Evolutionary conservation across 2,329 filamentous ascomycete genomes (phyloP).

Genomic region (Cadophora sp.): DNA sequence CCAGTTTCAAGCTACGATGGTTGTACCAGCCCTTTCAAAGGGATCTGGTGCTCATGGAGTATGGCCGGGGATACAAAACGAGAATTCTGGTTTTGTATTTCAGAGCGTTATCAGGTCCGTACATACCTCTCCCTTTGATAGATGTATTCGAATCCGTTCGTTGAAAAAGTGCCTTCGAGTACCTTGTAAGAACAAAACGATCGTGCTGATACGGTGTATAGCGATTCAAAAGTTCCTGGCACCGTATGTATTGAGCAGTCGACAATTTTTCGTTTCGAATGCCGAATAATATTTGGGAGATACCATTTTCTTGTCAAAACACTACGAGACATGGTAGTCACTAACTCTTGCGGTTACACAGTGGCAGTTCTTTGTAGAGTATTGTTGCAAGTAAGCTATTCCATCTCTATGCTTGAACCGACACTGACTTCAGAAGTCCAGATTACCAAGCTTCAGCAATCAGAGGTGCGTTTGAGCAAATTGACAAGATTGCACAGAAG

Average conservation of each 20-base stretch:
- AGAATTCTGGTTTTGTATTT: conserved; percentile 28
- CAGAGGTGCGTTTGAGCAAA: conserved; percentile 21
- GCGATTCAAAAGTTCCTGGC: conserved; percentile 33
- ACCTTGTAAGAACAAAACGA: neutral
- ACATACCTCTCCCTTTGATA: neutral
- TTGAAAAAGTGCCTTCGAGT: neutral
- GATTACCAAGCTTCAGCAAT: conserved; percentile 30
- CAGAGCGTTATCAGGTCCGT: conserved; percentile 32
- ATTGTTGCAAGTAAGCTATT: conserved; percentile 35
- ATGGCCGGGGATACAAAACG: conserved; percentile 35
- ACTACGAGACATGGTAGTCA: too few relatives aligned
- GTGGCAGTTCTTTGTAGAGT: conserved; percentile 37
- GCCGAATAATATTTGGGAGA: too few relatives aligned
- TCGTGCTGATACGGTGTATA: neutral
- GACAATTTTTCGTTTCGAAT: too few relatives aligned
- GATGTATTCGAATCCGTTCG: neutral
- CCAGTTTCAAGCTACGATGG: conserved; percentile 34
- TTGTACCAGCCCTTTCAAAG: conserved; percentile 32
- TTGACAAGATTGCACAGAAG: too few relatives aligned
- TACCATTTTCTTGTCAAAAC: too few relatives aligned
- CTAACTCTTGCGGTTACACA: too few relatives aligned
- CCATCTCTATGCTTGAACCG: neutral
- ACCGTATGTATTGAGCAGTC: neutral
- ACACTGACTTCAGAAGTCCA: conserved; percentile 26
- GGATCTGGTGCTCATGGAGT: conserved; percentile 29